Evolutionary conservation across 2,329 filamentous ascomycete genomes (phyloP).

Genomic region (Aureobasidium sp.): DNA sequence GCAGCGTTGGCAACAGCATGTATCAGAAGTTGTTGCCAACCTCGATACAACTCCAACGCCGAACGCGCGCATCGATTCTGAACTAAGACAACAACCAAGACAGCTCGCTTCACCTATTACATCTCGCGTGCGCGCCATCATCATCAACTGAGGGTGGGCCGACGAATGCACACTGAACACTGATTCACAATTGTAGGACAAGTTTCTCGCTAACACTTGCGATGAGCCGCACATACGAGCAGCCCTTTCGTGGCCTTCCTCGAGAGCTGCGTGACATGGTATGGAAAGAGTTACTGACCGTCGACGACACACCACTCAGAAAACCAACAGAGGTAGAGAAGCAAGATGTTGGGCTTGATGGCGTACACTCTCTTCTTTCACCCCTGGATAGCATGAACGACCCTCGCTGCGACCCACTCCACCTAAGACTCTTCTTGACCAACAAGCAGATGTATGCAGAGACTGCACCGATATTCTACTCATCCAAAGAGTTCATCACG

Average conservation of each 20-base stretch:
- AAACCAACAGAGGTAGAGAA: not conserved
- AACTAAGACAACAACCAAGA: not conserved
- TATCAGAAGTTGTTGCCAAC: not conserved
- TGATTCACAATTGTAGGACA: not conserved
- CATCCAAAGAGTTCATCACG: not conserved
- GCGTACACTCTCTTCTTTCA: not conserved
- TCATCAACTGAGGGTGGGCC: constrained; percentile 9
- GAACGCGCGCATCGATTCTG: not conserved
- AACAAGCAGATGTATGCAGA: not conserved
- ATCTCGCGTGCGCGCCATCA: not conserved
- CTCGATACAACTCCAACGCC: not conserved
- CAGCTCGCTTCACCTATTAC: not conserved
- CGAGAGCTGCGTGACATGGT: constrained; percentile 7
- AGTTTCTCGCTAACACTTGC: not conserved
- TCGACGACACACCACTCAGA: not conserved
- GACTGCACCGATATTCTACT: not conserved
- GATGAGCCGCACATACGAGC: not conserved
- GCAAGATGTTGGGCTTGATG: not conserved
- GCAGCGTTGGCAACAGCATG: not conserved
- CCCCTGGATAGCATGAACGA: not conserved
- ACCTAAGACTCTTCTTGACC: not conserved
- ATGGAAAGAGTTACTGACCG: not conserved
- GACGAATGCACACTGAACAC: not conserved
- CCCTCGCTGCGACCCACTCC: not conserved
- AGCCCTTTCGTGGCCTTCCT: constrained; percentile 1